A percentile compares a stretch with the other conserved stretches of the same genome.
These are phyloP conservation scores for Phialocephala subalpina DNA, from an alignment of 2,329 filamentous ascomycete genomes.

Conservation along the genomic window DNA sequence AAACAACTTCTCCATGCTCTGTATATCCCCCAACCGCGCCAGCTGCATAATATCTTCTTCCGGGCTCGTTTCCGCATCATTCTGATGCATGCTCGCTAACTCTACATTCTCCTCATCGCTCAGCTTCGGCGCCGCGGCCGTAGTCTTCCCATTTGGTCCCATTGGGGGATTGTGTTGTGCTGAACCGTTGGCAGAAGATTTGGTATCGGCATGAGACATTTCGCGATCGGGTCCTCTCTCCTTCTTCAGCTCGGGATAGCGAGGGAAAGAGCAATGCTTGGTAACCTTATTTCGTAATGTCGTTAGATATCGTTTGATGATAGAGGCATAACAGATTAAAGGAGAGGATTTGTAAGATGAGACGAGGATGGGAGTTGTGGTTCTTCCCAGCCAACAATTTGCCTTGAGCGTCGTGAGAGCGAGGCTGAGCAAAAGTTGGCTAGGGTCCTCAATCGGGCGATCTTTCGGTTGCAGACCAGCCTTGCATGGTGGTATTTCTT, in stretches of 20 bases:
- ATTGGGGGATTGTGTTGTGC: slow-evolving; percentile 48
- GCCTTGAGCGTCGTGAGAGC: slow-evolving; percentile 5
- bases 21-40: slow-evolving; percentile 85
- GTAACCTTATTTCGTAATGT: neutral
- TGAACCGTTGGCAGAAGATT: slow-evolving; percentile 29
- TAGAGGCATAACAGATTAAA: neutral
- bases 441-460: neutral
- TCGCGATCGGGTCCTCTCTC: neutral
- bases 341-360: neutral
- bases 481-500: neutral
- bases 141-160: slow-evolving; percentile 63
- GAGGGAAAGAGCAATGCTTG: slow-evolving; percentile 11
- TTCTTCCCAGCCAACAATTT: slow-evolving; percentile 10
- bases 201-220: slow-evolving; percentile 38
- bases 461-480: slow-evolving; percentile 2
- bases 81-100: slow-evolving; percentile 42
- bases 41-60: slow-evolving; percentile 95
- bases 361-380: neutral
- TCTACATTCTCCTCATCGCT: slow-evolving; percentile 50
- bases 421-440: slow-evolving; percentile 15
- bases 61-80: slow-evolving; percentile 35
- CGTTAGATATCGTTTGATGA: slow-evolving; percentile 6
- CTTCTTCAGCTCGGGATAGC: neutral
- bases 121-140: slow-evolving; percentile 61
- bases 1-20: slow-evolving; percentile 88